Base-by-base conservation (phyloP, 78 protist genomes). In the Andalucia godoyi region DNA sequence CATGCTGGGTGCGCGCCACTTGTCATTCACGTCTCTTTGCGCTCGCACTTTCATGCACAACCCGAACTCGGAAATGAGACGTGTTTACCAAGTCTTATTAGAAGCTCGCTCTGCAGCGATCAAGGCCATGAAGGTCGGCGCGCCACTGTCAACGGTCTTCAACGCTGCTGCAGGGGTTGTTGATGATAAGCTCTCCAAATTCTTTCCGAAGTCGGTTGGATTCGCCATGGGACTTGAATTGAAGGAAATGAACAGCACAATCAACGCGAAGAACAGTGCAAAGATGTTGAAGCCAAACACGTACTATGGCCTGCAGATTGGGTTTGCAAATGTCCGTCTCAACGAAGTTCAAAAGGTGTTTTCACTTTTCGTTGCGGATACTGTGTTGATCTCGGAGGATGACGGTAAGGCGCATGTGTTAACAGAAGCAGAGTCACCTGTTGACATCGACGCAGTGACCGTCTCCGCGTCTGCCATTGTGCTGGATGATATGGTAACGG, bases 1-100 rank as follows among this genome's bases (percentile, higher is more conserved):
- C n/a, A 34, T 76, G 23, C 45, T 85, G 15, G 90, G 91, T 43
- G 61, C 73, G 9, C 55, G 84, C 5, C 88, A 77, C 10, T 12
- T 12, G 13, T 45, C 83, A 81, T 84, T 75, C 57, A 79, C 84
- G 68, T 41, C 87, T 23, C 85, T 73, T 34, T 57, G 88, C 29
- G 88, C 84, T 4, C 67, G 95, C 30, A 86, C 95, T 40, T 85
- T 72, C 57, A 8, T 90, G 34, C 46, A 88, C 40, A 70, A 87
- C 55, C 83, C 93, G 23, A 34, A 77, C 27, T 34, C 61, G 34
- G 25, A 9, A 45, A 46, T 45, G 40, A 36, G 41, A 37, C 7
- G 2, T 8, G 1, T 18, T 3, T 74, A 74, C 57, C 17, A 30
- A 4, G 6, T 70, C 23, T 41, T 74, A 17, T 46, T 32, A 18